Conservation (phyloP, 306 rosid species). For the Sicyos baderoa region DNA sequence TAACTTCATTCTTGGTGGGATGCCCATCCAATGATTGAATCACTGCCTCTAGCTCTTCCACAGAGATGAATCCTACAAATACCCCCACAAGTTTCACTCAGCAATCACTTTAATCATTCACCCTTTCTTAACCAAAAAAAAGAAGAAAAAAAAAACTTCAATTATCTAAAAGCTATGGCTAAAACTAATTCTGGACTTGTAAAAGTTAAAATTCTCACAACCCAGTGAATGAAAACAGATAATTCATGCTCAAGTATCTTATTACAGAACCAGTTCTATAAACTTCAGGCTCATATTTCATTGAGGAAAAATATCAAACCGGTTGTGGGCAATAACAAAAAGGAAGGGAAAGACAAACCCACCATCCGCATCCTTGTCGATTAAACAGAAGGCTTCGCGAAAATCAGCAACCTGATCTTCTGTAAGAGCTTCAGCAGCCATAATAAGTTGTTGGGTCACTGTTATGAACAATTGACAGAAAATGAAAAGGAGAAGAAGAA, state of each 20-base stretch:
- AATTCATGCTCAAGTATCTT: not conserved
- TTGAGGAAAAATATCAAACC: not conserved
- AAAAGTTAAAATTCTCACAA: not conserved
- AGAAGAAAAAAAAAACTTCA: not conserved
- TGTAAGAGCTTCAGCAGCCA: constrained; percentile 32
- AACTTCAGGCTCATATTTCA: not conserved
- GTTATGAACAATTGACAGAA: not conserved
- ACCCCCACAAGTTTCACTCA: not conserved
- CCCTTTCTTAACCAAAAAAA: not conserved
- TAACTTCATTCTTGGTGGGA: constrained; percentile 39
- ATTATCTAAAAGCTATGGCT: not conserved
- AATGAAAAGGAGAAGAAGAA: not conserved
- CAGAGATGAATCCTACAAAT: constrained; percentile 28
- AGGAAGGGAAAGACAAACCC: constrained; percentile 2
- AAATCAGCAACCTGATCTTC: constrained; percentile 38
- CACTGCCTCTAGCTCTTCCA: constrained; percentile 32
- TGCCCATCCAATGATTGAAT: constrained; percentile 34
- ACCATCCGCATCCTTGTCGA: constrained; percentile 47
- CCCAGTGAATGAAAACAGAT: not conserved
- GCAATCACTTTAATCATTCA: not conserved
- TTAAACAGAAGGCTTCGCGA: constrained; percentile 42
- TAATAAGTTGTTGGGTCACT: not conserved
- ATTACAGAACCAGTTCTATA: not conserved
- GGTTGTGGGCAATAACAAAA: not conserved
- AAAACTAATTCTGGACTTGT: not conserved